phyloP scores from a whole-genome alignment of 192 early-diverging fungal genomes.

The Coemansia javaensis region DNA sequence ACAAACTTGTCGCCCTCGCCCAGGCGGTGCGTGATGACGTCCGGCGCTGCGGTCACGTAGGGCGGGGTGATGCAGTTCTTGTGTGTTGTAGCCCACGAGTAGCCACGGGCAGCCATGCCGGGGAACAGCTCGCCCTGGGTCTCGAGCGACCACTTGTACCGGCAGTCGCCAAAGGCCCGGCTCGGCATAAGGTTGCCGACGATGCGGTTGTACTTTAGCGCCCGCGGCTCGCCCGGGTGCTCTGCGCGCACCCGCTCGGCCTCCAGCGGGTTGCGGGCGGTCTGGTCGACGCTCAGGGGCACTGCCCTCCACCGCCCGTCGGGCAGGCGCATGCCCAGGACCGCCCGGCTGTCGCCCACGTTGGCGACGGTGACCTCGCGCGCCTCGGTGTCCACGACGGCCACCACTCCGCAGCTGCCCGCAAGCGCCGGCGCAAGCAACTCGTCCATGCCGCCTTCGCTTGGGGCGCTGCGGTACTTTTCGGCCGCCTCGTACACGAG shows the following conservation, averaged over 20 bases:
- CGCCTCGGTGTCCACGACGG: constrained; percentile 19
- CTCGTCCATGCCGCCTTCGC: constrained; percentile 11
- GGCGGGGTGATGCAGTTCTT: constrained; percentile 58
- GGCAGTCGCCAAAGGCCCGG: constrained; percentile 62
- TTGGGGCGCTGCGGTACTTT: constrained; percentile 15
- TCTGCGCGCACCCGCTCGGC: constrained; percentile 55
- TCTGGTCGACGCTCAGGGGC: constrained; percentile 62
- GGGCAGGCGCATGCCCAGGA: constrained; percentile 37
- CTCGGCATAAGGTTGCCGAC: constrained; percentile 53
- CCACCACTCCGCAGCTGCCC: constrained; percentile 38
- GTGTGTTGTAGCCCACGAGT: constrained; percentile 48
- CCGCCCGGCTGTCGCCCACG: constrained; percentile 37
- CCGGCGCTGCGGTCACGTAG: constrained; percentile 73
- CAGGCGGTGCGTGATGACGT: constrained; percentile 58
- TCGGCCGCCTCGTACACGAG: constrained; percentile 15
- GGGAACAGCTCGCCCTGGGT: constrained; percentile 52
- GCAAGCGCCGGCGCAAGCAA: constrained; percentile 36
- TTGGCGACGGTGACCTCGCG: constrained; percentile 36
- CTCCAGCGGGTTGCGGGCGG: constrained; percentile 49
- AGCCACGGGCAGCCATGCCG: constrained; percentile 14
- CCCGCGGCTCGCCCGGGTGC: constrained; percentile 70
- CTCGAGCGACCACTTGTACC: constrained; percentile 67
- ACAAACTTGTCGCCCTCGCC: constrained; percentile 61
- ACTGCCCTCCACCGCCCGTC: constrained; percentile 52
- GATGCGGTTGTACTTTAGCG: constrained; percentile 55